These are phyloP conservation scores for Staphylotrichum tortipilum DNA, from an alignment of 495 filamentous ascomycete species.

Conservation along the genomic window DNA sequence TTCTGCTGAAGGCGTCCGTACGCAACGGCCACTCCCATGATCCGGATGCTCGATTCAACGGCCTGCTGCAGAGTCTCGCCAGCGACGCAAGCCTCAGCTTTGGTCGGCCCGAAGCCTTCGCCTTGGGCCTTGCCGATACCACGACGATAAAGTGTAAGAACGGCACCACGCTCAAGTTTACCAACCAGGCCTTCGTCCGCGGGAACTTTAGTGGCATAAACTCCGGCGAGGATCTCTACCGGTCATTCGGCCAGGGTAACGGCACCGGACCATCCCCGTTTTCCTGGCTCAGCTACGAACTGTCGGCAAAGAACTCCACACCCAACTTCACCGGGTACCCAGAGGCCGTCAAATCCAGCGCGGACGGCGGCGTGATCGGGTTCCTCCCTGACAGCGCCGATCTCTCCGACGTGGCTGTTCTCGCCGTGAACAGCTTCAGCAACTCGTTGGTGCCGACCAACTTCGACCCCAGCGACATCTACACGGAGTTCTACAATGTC, in stretches of 20 bases:
- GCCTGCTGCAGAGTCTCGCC: constrained; percentile 7
- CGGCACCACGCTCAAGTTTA: not conserved
- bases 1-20: constrained; percentile 2
- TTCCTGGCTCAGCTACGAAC: not conserved
- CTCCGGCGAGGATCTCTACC: constrained; percentile 11
- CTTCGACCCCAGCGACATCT: not conserved
- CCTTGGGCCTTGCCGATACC: constrained; percentile 3
- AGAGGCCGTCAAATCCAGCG: not conserved
- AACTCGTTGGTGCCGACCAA: too few relatives aligned
- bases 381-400: not conserved
- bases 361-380: not conserved
- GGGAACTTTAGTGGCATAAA: constrained; percentile 13
- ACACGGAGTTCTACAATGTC: not conserved
- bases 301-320: not conserved
- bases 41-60: constrained; percentile 27
- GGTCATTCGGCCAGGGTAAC: not conserved
- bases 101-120: not conserved
- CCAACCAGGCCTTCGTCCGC: constrained; percentile 10
- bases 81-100: not conserved
- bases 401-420: constrained; percentile 6
- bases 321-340: constrained; percentile 7
- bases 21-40: constrained; percentile 16
- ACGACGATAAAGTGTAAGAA: constrained; percentile 14
- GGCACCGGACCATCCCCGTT: not conserved
- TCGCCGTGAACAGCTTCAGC: constrained; percentile 9